A percentile compares a stretch with the other conserved stretches of the same genome.
Conservation (phyloP, 148 eudicot species). For the Euryodendron excelsum region DNA sequence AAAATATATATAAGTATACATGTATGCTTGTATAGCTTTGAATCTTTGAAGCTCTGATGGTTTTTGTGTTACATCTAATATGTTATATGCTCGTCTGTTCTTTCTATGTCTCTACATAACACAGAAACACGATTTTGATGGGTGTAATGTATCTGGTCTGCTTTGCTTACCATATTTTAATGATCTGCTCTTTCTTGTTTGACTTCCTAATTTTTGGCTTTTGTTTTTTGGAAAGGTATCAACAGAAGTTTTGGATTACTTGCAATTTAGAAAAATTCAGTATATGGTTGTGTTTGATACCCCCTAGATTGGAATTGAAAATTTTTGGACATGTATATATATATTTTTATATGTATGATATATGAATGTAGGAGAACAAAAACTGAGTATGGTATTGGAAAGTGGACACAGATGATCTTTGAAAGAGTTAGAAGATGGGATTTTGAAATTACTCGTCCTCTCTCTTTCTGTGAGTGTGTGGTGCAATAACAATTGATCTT, state of each 20-base stretch:
- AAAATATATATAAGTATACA: not conserved
- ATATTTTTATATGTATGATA: not conserved
- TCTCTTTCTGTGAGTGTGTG: not conserved
- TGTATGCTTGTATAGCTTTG: not conserved
- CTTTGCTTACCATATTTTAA: not conserved
- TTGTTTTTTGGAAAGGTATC: not conserved
- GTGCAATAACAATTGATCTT: not conserved
- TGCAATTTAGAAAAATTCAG: not conserved
- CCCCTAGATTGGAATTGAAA: no score
- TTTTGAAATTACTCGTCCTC: not conserved
- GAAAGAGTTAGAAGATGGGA: not conserved
- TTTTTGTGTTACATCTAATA: no score
- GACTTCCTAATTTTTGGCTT: not conserved
- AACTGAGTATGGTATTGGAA: no score
- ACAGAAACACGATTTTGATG: not conserved
- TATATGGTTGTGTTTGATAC: no score
- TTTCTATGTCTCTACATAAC: not conserved
- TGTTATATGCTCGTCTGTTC: not conserved
- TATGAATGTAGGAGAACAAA: no score
- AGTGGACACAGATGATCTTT: not conserved
- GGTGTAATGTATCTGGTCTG: not conserved
- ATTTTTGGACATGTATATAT: no score
- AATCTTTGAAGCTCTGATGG: not conserved
- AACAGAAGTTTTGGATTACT: not conserved
- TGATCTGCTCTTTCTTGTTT: not conserved